Evolutionary conservation across 305 asterid species (phyloP), one percentile per base, ranked within the genome.

Genomic region (Fraxinus sp.): DNA sequence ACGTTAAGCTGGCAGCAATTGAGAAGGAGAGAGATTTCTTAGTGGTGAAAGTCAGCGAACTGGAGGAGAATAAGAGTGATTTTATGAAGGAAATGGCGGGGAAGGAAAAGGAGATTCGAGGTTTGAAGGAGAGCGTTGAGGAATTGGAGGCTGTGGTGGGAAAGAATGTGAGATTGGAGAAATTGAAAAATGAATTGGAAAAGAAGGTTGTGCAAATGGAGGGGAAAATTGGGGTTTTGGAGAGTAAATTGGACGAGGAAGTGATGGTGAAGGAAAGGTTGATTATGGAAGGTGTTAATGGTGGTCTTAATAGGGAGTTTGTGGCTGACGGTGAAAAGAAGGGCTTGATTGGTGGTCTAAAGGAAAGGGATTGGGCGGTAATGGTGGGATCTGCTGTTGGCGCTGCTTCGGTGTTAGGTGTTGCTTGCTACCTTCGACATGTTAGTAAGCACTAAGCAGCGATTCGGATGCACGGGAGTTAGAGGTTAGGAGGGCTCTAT

Each of bases 1-100:
- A 79, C 22, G 83, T 37, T 75, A 80, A 85, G 86, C 8, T 92
- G 81, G 91, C 86, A 59, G 90, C 92, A 0, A n/a, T 88, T 52
- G 90, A 77, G 80, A 89, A 75, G 72, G 95, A 93, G 90, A 92
- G 91, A 80, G 87, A 83, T 74, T 66, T 88, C 81, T 64, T 91
- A 84, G 22, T 91, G 80, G 82, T 71, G 62, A 89, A 90, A 57
- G 83, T 89, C 72, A 84, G 76, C 28, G 81, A 83, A 57, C 18
- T 88, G 84, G 89, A 73, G 84, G 84, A 46, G 5, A 85, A 71
- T 5, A 88, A 78, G 20, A 75, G 79, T 16, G 79, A 68, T 80
- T 81, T 84, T 81, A 84, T 88, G 85, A 85, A 43, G 52, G 93
- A 91, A 70, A 70, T 82, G 37, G 88, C 84, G 80, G 86, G 41